Conservation (phyloP, 345 rosid genomes). For the Trapa incisa region DNA sequence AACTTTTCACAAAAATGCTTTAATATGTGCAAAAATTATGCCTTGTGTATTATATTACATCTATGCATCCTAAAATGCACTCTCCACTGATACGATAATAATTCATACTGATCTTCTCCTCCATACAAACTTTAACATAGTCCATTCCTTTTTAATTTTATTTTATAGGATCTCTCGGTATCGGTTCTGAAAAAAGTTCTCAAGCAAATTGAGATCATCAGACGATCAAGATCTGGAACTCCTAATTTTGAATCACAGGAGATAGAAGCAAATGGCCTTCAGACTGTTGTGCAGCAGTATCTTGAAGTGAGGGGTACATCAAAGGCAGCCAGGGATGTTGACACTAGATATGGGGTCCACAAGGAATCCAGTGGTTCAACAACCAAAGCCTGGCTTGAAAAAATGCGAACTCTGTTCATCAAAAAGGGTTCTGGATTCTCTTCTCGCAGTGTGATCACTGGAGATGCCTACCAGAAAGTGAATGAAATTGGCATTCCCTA, state of each 20-base stretch:
- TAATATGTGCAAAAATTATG: no score
- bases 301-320: conserved; percentile 75
- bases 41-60: no score
- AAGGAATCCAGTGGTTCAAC: conserved; percentile 46
- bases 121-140: background rate
- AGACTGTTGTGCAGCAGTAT: conserved; percentile 55
- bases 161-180: conserved; percentile 63
- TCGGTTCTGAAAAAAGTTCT: conserved; percentile 70
- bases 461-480: conserved; percentile 69
- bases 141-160: conserved; percentile 10
- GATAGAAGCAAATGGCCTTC: conserved; percentile 66
- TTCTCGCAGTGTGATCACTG: conserved; percentile 93
- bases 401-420: conserved; percentile 75
- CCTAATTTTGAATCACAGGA: conserved; percentile 81
- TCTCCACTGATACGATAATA: no score
- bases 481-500: conserved; percentile 76
- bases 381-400: conserved; percentile 86
- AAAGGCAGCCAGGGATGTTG: conserved; percentile 51
- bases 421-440: conserved; percentile 93
- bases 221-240: conserved; percentile 57
- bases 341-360: conserved; percentile 40
- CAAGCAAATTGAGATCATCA: conserved; percentile 54
- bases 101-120: no score
- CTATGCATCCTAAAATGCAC: no score
- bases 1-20: background rate